phyloP scores from a whole-genome alignment of 129 eudicot genomes.

The Artemisia annua region DNA sequence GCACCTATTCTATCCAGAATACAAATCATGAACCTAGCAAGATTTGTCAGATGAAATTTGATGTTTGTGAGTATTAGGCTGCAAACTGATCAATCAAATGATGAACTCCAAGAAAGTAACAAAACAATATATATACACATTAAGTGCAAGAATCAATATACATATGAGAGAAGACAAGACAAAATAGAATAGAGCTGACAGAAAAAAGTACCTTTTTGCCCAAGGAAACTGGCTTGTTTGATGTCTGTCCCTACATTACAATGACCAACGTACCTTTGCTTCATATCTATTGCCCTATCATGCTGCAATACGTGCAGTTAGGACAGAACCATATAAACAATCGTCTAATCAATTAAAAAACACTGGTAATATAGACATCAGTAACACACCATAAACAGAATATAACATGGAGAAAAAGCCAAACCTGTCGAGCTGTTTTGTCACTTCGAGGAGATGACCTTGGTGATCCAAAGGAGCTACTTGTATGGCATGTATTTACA shows the following conservation, averaged over 20 bases:
- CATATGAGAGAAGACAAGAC: background rate
- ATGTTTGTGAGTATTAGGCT: background rate
- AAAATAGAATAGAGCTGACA: too few relatives aligned
- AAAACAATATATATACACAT: background rate
- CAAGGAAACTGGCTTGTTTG: slow-evolving; percentile 96
- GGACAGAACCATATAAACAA: slow-evolving; percentile 2
- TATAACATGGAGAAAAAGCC: background rate
- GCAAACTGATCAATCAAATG: slow-evolving; percentile 5
- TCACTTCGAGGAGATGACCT: slow-evolving; percentile 48
- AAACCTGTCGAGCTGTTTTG: slow-evolving; percentile 61
- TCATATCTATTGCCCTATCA: slow-evolving; percentile 86
- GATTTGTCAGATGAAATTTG: background rate
- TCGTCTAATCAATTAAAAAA: background rate
- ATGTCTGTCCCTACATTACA: slow-evolving; percentile 95
- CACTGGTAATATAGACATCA: background rate
- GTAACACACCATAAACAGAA: background rate
- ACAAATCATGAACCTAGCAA: background rate
- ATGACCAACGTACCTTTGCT: slow-evolving; percentile 84
- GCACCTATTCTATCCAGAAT: background rate
- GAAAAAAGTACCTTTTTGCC: slow-evolving; percentile 61
- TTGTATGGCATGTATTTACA: slow-evolving; percentile 38
- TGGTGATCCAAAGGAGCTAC: slow-evolving; percentile 53
- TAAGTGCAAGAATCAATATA: slow-evolving; percentile 3
- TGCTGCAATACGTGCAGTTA: slow-evolving; percentile 50
- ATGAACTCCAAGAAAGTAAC: background rate